Base-by-base conservation (phyloP, 2,329 filamentous ascomycete genomes). In the Neofusicoccum sp. region DNA sequence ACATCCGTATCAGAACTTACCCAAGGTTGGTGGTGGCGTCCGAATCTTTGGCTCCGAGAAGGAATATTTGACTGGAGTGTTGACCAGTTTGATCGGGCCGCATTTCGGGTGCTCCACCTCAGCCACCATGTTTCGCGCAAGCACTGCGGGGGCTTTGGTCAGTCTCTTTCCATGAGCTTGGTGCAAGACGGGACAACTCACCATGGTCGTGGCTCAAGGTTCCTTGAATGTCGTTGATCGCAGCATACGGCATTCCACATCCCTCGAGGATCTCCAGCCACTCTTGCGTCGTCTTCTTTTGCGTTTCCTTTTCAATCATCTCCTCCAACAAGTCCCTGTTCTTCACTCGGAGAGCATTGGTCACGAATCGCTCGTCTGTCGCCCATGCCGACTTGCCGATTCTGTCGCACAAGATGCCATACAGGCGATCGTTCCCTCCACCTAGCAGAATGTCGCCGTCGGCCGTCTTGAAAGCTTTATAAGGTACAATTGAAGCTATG, bases 21-120 rank as follows among this genome's bases (percentile, higher is more conserved):
- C 95, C 37, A 99, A 79, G 6, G 89, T 90, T 1, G 95, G 95
- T 16, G 95, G 95, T 31, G 91, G 85, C 3, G 83, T 89, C 37
- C 94, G 84, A 43, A 96, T 87, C 3, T 87, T 85, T 0, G 93
- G 92, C 68, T 85, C 87, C 31, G 89, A 90, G 68, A 93, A 87
- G 4, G 93, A 97, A 76, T 93, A 96, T 76, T 99, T 99, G 64
- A 99, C 89, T 0, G 95, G 95, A 0, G 93, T 96, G 71, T 96
- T 97, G 61, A 99, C 89, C 72, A 99, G 80, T 77, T 93, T 93
- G 66, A 99, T 89, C 0, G 89, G 85, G 0, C 95, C 95, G 74
- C 94, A 98, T 6, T 83, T 81, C 4, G 86, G 86, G 73, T 99
- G 95, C 0, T 97, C 86, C 48, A 97, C 81, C 73, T 97, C 90